A percentile compares a stretch with the other conserved stretches of the same genome.
These are phyloP conservation scores for Suhomyces bribrorum DNA, from an alignment of 1,139 yeast species.

Conservation along the genomic window DNA sequence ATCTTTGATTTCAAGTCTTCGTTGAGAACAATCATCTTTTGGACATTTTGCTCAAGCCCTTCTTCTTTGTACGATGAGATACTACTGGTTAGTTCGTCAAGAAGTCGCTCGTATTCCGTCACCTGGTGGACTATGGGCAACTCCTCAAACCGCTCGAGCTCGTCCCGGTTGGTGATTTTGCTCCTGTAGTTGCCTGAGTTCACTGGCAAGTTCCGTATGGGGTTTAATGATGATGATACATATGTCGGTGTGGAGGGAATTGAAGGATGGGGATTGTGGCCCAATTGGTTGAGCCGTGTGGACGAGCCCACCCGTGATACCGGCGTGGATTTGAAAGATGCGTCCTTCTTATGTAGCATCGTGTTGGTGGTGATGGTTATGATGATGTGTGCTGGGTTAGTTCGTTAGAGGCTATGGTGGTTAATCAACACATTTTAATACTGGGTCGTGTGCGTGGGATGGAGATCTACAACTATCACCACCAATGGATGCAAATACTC, in stretches of 20 bases:
- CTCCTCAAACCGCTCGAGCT: conserved; percentile 28
- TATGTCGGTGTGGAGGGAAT: conserved; percentile 37
- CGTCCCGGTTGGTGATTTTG: conserved; percentile 22
- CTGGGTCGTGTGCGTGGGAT: not conserved
- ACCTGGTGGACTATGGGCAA: conserved; percentile 34
- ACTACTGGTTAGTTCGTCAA: conserved; percentile 29
- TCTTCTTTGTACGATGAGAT: conserved; percentile 39
- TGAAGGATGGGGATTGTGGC: conserved; percentile 19
- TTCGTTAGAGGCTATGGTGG: too few species aligned
- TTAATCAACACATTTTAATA: too few species aligned
- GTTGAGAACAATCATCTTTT: conserved; percentile 32
- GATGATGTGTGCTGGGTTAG: not conserved
- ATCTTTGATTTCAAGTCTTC: conserved; percentile 29
- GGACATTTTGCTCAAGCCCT: conserved; percentile 27
- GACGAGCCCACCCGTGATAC: conserved; percentile 40
- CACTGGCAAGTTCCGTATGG: conserved; percentile 32
- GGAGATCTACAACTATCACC: not conserved
- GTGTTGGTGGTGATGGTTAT: conserved; percentile 1
- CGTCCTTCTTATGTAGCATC: conserved; percentile 25
- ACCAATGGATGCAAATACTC: not conserved
- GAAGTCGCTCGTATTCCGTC: conserved; percentile 27
- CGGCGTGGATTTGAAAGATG: conserved; percentile 29
- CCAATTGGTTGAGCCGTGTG: conserved; percentile 30
- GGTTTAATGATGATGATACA: conserved; percentile 43
- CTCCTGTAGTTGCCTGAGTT: conserved; percentile 22